Conservation (phyloP, 305 asterid genomes). For the Lippia alba region DNA sequence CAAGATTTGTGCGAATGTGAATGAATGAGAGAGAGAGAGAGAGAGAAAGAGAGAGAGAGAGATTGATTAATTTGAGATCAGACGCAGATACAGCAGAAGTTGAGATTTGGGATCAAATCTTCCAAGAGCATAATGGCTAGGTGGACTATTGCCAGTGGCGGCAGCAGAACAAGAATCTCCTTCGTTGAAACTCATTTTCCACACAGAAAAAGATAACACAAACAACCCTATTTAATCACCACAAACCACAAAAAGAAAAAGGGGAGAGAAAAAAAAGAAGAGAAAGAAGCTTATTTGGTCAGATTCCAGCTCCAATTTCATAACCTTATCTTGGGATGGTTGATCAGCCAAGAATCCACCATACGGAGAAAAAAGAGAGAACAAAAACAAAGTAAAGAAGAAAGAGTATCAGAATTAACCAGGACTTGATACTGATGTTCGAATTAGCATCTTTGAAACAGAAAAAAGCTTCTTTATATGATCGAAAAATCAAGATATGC, state of each 20-base stretch:
- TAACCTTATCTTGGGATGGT: conserved; percentile 5
- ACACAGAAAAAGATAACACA: conserved; percentile 17
- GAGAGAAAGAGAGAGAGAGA: neutral
- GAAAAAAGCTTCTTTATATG: neutral
- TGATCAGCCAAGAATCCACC: neutral
- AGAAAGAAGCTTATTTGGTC: conserved; percentile 10
- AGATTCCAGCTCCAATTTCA: conserved; percentile 17
- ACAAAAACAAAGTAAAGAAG: neutral
- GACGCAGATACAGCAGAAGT: too few relatives aligned
- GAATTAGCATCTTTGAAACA: neutral
- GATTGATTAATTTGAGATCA: too few relatives aligned
- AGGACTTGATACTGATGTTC: neutral
- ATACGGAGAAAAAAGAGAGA: neutral
- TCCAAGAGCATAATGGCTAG: conserved; percentile 20
- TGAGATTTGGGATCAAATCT: neutral
- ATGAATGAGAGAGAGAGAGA: conserved; percentile 17
- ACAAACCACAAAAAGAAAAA: neutral
- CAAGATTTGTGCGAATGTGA: neutral
- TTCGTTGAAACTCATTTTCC: conserved; percentile 14
- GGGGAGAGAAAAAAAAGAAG: too few relatives aligned
- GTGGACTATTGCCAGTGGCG: conserved; percentile 26
- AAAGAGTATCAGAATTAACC: too few relatives aligned
- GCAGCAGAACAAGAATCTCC: neutral
- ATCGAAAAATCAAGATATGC: neutral
- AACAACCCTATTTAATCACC: conserved; percentile 23